These are phyloP conservation scores for Penicillium salamii DNA, from an alignment of 495 filamentous ascomycete species.

Conservation along the genomic window DNA sequence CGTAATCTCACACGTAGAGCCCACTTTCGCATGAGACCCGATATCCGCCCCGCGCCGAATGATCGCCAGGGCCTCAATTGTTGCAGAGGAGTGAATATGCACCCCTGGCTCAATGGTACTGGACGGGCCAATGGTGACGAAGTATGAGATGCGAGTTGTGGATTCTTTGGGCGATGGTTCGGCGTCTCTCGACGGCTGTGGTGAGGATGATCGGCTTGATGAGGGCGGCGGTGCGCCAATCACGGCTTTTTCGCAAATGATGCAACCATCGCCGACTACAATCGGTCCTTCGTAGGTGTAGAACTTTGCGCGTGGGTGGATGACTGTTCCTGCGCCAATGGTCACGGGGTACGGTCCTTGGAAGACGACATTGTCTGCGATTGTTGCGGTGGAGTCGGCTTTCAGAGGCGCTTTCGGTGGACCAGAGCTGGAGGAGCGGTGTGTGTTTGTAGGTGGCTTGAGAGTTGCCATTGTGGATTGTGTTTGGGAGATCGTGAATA, in stretches of 20 bases:
- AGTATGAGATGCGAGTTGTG: constrained; percentile 33
- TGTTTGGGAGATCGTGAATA: constrained; percentile 1
- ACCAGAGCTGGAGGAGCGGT: constrained; percentile 19
- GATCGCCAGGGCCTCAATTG: constrained; percentile 33
- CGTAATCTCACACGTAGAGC: constrained; percentile 34
- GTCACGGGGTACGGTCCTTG: constrained; percentile 69
- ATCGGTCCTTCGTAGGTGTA: constrained; percentile 68
- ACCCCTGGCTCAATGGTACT: constrained; percentile 34
- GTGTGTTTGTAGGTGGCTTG: constrained; percentile 25
- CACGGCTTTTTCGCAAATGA: constrained; percentile 68
- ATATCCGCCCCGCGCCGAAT: constrained; percentile 31
- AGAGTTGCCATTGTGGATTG: constrained; percentile 22
- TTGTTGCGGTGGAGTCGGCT: constrained; percentile 65
- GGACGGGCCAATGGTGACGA: constrained; percentile 34
- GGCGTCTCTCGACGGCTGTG: constrained; percentile 8
- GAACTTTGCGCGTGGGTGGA: constrained; percentile 77
- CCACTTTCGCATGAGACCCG: constrained; percentile 42
- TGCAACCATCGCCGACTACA: constrained; percentile 67
- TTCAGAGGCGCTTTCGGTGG: constrained; percentile 56
- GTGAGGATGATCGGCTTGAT: constrained; percentile 7
- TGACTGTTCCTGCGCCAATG: constrained; percentile 67
- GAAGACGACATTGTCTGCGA: constrained; percentile 73
- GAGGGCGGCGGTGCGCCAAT: constrained; percentile 51
- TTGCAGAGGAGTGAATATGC: constrained; percentile 32
- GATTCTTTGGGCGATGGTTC: constrained; percentile 2